Base-by-base conservation (phyloP, 805 yeast genomes). In the Cyberlindnera japonica region DNA sequence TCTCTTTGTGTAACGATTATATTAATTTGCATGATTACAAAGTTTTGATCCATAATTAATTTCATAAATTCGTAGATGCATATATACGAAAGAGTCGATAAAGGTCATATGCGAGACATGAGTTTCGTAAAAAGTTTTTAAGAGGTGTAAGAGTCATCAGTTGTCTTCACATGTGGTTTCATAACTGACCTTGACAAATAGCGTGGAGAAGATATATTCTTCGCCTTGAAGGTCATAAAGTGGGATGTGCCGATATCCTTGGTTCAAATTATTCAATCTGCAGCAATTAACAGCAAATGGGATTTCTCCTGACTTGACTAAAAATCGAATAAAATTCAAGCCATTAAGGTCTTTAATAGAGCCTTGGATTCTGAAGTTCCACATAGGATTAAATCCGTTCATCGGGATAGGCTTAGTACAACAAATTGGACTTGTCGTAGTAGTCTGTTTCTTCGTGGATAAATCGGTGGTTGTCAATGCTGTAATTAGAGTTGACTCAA, bases 351-450 rank as follows among this genome's bases (percentile, higher is more conserved):
- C 58, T 4, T 61, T 58, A 6, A 68, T 49, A 0, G 53, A 52
- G 3, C 81, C 71, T n/a, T 57, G 47, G 45, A 80, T 71, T 5
- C 55, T 58, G 36, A 73, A 70, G 46, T 81, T 77, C 97, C 97
- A 91, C 6, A 72, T 62, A 0, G 97, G 97, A 55, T 85, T 88
- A 63, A 86, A 87, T 0, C 97, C 97, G 61, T 90, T 89, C 36
- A 77, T 79, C 6, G 59, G 55, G 1, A 83, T 72, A 4, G 49
- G 36, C 10, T 45, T 48, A 0, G 72, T 65, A 2, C 50, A 30
- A 9, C 22, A 40, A 1, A n/a, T n/a, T n/a, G 26, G 11, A 2
- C 43, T 42, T 4, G 38, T 21, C 5, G 33, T 25, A 4, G 49
- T 34, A 12, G 16, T 12, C n/a, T 26, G 35, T 3, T 28, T 25